Evolutionary conservation across 2,329 filamentous ascomycete genomes (phyloP).

Genomic region (Fusarium sp.): DNA sequence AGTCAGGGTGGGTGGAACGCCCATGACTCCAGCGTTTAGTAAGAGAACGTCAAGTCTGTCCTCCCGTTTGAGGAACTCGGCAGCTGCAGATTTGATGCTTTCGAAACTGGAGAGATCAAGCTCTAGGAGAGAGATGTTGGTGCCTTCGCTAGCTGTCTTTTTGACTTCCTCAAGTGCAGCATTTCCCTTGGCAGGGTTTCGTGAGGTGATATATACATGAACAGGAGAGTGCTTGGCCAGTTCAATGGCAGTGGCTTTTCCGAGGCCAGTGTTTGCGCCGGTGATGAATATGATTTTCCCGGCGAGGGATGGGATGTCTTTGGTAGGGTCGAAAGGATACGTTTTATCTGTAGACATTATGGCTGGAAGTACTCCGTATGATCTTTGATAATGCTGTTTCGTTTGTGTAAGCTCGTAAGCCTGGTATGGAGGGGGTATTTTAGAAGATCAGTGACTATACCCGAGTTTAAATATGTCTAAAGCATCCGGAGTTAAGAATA

Average conservation of each 20-base stretch:
- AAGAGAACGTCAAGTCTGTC: not conserved
- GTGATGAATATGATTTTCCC: not conserved
- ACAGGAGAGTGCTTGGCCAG: not conserved
- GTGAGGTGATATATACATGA: not conserved
- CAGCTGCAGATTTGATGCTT: not conserved
- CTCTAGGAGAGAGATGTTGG: accelerated
- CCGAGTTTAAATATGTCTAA: not conserved
- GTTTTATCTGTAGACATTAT: not conserved
- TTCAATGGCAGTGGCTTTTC: slow-evolving; percentile 1
- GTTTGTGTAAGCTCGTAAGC: not conserved
- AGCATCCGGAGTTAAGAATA: accelerated
- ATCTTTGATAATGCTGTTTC: not conserved
- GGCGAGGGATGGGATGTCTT: not conserved
- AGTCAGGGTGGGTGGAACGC: not conserved
- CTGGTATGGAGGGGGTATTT: too few relatives aligned
- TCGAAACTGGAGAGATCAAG: not conserved
- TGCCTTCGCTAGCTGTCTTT: accelerated
- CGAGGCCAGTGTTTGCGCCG: not conserved
- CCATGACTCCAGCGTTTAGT: slow-evolving; percentile 3
- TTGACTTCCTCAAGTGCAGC: accelerated
- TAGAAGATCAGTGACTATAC: not conserved
- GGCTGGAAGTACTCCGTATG: accelerated
- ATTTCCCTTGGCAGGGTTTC: not conserved
- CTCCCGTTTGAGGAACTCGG: not conserved
- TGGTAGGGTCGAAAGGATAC: not conserved